Base-by-base conservation (phyloP, 2,329 filamentous ascomycete genomes). In the Parascedosporium putredinis region DNA sequence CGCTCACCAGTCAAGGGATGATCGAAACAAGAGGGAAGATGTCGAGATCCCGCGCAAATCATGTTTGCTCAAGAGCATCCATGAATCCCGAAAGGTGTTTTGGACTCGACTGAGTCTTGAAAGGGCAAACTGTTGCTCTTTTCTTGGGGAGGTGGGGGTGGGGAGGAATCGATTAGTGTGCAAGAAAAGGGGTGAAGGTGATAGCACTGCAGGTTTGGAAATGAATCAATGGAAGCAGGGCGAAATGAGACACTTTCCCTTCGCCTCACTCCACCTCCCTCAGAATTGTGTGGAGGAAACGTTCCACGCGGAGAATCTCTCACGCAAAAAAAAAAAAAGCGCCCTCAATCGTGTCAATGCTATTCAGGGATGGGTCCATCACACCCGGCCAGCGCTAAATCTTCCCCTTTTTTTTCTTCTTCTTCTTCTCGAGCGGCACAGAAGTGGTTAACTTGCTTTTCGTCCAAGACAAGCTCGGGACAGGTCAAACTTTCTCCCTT, bases 1-100 rank as follows among this genome's bases (percentile, higher is more conserved):
- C 33, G n/a, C 33, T n/a, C 33, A 36, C 33, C 5, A 6, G 16
- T 42, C 12, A 31, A 6, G 38, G 6, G 38, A 22, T 42, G 20
- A 42, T 42, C 38, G 38, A 42, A 42, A 42, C 38, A 42, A 20
- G 20, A 42, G 38, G 38, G 20, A 20, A 42, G 12, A 20, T 42
- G 18, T 20, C 38, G 8, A 42, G 38, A 42, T 42, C 38, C 38
- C 38, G 38, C 38, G 38, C 38, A 42, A 42, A 42, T 42, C 38
- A 42, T 42, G 38, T 42, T 42, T 42, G 38, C 38, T 42, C 20
- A 20, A 10, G 23, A 22, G 16, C n/a, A n/a, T n/a, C n/a, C n/a
- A n/a, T n/a, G 38, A 16, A 42, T 42, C 16, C 23, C n/a, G 18
- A 14, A 22, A 24, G 14, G 23, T 22, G 38, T 42, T 42, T 42